Conservation (phyloP, 1,139 yeast genomes). For the Candida gigantensis region DNA sequence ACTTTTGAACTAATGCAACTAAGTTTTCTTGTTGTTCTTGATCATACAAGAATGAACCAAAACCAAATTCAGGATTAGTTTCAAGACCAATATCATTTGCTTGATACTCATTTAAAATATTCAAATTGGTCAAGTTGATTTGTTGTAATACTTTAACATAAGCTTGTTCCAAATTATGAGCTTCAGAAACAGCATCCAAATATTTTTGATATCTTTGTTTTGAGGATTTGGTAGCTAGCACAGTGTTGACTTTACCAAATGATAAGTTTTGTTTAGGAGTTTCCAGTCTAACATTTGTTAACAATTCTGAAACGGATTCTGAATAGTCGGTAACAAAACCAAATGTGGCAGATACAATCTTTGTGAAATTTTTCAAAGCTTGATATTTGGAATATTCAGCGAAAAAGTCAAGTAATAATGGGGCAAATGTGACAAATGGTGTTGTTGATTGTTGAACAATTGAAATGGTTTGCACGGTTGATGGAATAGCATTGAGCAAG, state of each 20-base stretch:
- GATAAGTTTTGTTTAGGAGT: slow-evolving; percentile 64
- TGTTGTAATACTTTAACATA: slow-evolving; percentile 76
- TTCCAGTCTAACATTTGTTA: slow-evolving; percentile 52
- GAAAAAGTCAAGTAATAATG: slow-evolving; percentile 74
- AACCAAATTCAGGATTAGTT: slow-evolving; percentile 81
- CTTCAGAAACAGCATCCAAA: slow-evolving; percentile 42
- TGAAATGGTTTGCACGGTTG: slow-evolving; percentile 57
- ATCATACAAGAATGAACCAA: slow-evolving; percentile 67
- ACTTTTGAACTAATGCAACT: slow-evolving; percentile 46
- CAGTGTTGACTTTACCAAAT: slow-evolving; percentile 50
- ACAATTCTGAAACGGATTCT: slow-evolving; percentile 49
- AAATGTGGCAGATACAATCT: slow-evolving; percentile 61
- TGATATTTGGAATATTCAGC: slow-evolving; percentile 53
- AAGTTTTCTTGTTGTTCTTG: slow-evolving; percentile 54
- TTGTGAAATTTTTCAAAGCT: slow-evolving; percentile 48
- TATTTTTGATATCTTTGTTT: slow-evolving; percentile 26
- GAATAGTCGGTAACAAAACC: slow-evolving; percentile 50
- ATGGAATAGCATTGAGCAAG: slow-evolving; percentile 56
- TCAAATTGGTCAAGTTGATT: slow-evolving; percentile 48
- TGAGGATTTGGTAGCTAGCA: slow-evolving; percentile 32
- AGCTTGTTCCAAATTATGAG: slow-evolving; percentile 66
- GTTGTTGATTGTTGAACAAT: slow-evolving; percentile 61
- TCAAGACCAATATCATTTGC: slow-evolving; percentile 43
- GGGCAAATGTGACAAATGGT: slow-evolving; percentile 53
- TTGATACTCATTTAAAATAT: slow-evolving; percentile 55